Conservation (phyloP, 805 yeast genomes). For the Cyberlindnera xishuangbannaensis region DNA sequence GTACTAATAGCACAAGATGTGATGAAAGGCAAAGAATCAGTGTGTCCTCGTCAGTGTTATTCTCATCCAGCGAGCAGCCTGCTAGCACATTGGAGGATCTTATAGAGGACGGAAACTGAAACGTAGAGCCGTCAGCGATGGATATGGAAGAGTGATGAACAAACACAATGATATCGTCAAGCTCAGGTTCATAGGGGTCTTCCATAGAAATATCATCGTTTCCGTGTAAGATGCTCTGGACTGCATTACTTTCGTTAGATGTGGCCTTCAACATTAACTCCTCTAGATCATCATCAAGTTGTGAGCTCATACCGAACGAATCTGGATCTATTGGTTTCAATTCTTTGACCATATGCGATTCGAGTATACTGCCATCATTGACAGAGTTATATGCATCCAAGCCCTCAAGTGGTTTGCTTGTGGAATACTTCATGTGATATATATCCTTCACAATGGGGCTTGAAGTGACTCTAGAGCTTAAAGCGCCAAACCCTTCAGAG, state of each 20-base stretch:
- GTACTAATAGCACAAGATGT: conserved; percentile 33
- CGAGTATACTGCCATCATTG: conserved; percentile 26
- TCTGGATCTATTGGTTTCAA: conserved; percentile 20
- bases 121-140: conserved; percentile 10
- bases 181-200: conserved; percentile 8
- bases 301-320: conserved; percentile 14
- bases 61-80: conserved; percentile 13
- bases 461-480: conserved; percentile 34
- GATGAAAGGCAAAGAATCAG: conserved; percentile 35
- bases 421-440: conserved; percentile 24
- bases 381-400: conserved; percentile 6
- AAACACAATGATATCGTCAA: conserved; percentile 13
- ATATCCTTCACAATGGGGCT: conserved; percentile 35
- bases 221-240: neutral
- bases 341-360: conserved; percentile 22
- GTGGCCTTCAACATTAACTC: conserved; percentile 17
- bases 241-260: conserved; percentile 3
- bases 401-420: conserved; percentile 18
- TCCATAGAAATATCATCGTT: conserved; percentile 2
- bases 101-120: conserved; percentile 12
- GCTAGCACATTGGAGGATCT: conserved; percentile 15
- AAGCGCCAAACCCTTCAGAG: too few relatives aligned
- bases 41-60: conserved; percentile 28
- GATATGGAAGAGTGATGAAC: conserved; percentile 15
- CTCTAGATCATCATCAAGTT: conserved; percentile 17